These are phyloP conservation scores for Penicillium concentricum DNA, from an alignment of 2,329 filamentous ascomycete species.

Conservation along the genomic window DNA sequence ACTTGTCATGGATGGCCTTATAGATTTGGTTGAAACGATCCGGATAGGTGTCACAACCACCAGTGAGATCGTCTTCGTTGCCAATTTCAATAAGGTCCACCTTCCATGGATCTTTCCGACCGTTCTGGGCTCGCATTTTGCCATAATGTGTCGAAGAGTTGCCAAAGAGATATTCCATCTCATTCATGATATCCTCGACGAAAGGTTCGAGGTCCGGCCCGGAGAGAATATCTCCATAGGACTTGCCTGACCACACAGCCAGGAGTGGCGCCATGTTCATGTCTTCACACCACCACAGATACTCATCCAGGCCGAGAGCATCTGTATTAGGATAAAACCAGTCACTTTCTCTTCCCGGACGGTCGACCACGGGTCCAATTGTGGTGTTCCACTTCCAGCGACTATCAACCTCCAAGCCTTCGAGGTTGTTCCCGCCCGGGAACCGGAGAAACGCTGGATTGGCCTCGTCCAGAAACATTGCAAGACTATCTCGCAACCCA, in stretches of 20 bases:
- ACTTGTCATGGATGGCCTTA: conserved; percentile 54
- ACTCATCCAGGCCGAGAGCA: conserved; percentile 61
- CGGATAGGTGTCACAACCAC: conserved; percentile 51
- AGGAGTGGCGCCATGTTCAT: conserved; percentile 58
- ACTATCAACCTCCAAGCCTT: conserved; percentile 29
- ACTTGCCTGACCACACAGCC: conserved; percentile 58
- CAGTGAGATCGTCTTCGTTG: conserved; percentile 64
- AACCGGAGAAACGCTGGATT: conserved; percentile 62
- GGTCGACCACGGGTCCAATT: conserved; percentile 40
- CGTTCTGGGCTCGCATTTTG: conserved; percentile 55
- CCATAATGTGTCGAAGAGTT: conserved; percentile 56
- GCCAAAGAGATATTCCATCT: conserved; percentile 64
- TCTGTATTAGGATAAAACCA: conserved; percentile 64
- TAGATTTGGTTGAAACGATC: conserved; percentile 61
- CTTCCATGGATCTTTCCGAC: conserved; percentile 59
- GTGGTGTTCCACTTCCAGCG: conserved; percentile 46
- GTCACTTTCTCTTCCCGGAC: conserved; percentile 56
- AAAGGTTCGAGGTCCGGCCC: conserved; percentile 54
- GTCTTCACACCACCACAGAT: conserved; percentile 61
- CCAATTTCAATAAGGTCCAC: conserved; percentile 64
- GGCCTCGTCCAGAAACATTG: conserved; percentile 52
- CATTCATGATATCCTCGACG: conserved; percentile 60
- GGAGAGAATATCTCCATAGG: conserved; percentile 50
- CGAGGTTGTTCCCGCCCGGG: conserved; percentile 64
- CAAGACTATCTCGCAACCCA: conserved; percentile 58